These are phyloP conservation scores for Ammopiptanthus mongolicus DNA, from an alignment of 306 rosid species.

Conservation along the genomic window DNA sequence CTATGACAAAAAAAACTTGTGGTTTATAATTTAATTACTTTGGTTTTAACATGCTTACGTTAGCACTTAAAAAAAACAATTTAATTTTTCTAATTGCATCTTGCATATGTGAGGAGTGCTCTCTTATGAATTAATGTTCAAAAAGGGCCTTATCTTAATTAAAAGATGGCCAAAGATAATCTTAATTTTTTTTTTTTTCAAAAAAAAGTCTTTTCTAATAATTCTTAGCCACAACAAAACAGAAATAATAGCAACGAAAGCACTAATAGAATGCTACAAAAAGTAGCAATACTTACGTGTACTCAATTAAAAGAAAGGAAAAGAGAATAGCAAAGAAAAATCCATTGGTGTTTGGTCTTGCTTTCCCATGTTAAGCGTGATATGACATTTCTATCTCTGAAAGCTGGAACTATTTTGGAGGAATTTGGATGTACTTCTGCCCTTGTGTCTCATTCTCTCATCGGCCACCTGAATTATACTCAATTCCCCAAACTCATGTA, in stretches of 20 bases:
- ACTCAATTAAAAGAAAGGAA: conserved; percentile 20
- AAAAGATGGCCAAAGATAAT: background rate
- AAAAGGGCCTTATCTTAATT: background rate
- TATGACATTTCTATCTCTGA: background rate
- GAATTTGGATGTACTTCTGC: background rate
- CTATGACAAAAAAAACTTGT: too few species aligned
- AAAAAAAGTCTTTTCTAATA: conserved; percentile 2
- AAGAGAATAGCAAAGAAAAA: background rate
- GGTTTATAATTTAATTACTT: too few species aligned
- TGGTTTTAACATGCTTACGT: too few species aligned
- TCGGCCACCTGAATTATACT: background rate
- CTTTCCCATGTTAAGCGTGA: background rate
- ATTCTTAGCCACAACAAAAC: background rate
- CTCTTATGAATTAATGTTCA: too few species aligned
- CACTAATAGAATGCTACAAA: background rate
- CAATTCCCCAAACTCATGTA: background rate
- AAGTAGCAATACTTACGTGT: conserved; percentile 18
- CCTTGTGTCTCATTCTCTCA: background rate
- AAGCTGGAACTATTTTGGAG: background rate
- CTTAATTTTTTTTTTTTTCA: background rate
- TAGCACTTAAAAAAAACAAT: too few species aligned
- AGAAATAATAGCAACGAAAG: background rate
- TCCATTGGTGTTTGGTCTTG: background rate
- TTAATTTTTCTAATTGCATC: too few species aligned
- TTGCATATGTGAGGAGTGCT: too few species aligned